Percentiles rank a stretch among this genome's conserved stretches.
phyloP scores from a whole-genome alignment of 768 basidiomycete genomes.

The Clavulina sp. region DNA sequence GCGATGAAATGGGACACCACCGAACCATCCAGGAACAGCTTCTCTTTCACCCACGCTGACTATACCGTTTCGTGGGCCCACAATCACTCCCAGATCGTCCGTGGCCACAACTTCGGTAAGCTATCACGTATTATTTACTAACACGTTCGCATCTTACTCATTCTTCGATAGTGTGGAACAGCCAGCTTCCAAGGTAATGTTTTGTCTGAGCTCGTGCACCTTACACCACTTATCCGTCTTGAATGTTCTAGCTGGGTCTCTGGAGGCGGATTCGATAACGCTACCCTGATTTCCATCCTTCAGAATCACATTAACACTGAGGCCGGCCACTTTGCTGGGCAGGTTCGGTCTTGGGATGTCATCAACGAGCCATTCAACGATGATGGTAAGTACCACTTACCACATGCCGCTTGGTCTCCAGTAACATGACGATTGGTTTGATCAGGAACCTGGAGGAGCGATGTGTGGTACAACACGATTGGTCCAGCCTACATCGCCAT shows the following conservation, averaged over 20 bases:
- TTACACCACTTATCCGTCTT: slow-evolving; percentile 6
- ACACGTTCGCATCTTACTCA: not conserved
- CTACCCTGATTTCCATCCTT: slow-evolving; percentile 20
- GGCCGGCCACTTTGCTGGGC: slow-evolving; percentile 32
- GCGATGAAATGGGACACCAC: not conserved
- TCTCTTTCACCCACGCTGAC: slow-evolving; percentile 4
- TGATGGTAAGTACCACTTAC: slow-evolving; percentile 20
- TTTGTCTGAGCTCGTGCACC: not conserved
- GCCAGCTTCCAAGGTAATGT: slow-evolving; percentile 18
- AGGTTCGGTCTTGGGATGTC: slow-evolving; percentile 25
- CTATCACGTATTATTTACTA: not conserved
- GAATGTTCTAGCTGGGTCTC: slow-evolving; percentile 6
- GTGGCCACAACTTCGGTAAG: slow-evolving; percentile 2
- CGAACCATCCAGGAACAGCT: slow-evolving; percentile 1
- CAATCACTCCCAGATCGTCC: not conserved
- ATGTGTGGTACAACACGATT: slow-evolving; percentile 36
- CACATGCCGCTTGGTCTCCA: not conserved
- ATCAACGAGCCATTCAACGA: slow-evolving; percentile 46
- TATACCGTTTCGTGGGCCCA: slow-evolving; percentile 4
- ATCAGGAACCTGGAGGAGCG: slow-evolving; percentile 28
- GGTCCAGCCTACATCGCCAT: slow-evolving; percentile 32
- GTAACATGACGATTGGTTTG: not conserved
- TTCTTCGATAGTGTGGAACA: slow-evolving; percentile 28
- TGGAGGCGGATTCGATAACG: slow-evolving; percentile 5
- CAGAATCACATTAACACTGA: slow-evolving; percentile 32